Evolutionary conservation across 352 stramenopile species (phyloP).

Genomic region (Pythium volutum): DNA sequence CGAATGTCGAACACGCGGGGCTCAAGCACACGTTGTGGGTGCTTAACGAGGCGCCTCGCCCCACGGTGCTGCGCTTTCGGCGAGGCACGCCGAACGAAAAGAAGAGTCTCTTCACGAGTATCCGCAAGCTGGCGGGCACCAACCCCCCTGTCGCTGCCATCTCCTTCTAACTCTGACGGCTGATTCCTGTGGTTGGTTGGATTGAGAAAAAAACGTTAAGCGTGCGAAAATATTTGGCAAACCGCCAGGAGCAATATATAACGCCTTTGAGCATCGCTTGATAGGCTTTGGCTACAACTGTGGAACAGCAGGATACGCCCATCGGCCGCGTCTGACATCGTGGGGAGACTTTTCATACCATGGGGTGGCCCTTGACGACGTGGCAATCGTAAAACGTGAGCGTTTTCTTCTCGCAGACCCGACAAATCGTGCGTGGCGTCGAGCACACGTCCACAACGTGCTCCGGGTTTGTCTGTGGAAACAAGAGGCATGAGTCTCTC

Average conservation of each 20-base stretch:
- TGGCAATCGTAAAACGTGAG: conserved; percentile 69
- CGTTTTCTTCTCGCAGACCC: conserved; percentile 31
- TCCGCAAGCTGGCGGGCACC: conserved; percentile 33
- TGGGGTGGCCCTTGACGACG: conserved; percentile 68
- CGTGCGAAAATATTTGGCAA: conserved; percentile 4
- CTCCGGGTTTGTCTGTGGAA: conserved; percentile 49
- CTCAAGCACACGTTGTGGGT: conserved; percentile 86
- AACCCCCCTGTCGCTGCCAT: conserved; percentile 21
- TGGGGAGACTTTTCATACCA: conserved; percentile 36
- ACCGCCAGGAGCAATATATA: conserved; percentile 13
- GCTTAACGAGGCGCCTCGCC: conserved; percentile 68
- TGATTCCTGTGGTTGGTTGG: no score
- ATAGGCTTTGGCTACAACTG: neutral
- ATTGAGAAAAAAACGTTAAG: neutral
- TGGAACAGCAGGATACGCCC: no score
- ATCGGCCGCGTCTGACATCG: neutral
- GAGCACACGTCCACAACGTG: conserved; percentile 72
- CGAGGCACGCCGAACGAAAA: conserved; percentile 74
- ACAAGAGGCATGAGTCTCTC: neutral
- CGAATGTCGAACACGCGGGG: conserved; percentile 81
- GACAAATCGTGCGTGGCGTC: conserved; percentile 41
- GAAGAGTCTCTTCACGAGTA: conserved; percentile 64
- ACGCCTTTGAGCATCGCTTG: conserved; percentile 7
- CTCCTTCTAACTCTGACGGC: conserved; percentile 14
- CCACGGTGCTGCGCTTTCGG: conserved; percentile 77